Evolutionary conservation across 768 basidiomycete species (phyloP).

Genomic region (Phaeolepiota aurea): DNA sequence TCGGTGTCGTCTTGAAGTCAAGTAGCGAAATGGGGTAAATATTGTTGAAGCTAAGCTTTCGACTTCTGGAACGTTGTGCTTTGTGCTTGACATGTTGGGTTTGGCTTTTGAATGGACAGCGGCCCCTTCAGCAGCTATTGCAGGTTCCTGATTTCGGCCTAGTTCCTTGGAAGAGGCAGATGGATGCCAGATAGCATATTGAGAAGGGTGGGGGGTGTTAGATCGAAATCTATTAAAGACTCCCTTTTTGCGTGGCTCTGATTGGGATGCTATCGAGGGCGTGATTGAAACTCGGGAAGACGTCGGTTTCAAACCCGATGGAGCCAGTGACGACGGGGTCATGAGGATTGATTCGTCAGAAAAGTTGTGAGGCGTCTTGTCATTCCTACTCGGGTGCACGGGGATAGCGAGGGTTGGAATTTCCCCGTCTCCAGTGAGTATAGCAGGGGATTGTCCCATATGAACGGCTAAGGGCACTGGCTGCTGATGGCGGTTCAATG

Average conservation of each 20-base stretch:
- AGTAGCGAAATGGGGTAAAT: slow-evolving; percentile 56
- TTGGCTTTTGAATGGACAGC: neutral
- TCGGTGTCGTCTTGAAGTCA: slow-evolving; percentile 49
- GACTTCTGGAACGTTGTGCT: slow-evolving; percentile 20
- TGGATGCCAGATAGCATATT: slow-evolving; percentile 18
- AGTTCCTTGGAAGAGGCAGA: slow-evolving; percentile 9
- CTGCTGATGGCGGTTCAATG: too few relatives aligned
- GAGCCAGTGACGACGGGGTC: slow-evolving; percentile 60
- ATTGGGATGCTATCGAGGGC: slow-evolving; percentile 29
- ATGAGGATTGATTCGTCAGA: slow-evolving; percentile 48
- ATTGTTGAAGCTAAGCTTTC: slow-evolving; percentile 36
- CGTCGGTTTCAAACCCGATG: slow-evolving; percentile 34
- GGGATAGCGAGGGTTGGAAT: neutral
- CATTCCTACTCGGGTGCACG: neutral
- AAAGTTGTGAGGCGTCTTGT: slow-evolving; percentile 19
- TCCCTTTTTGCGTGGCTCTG: slow-evolving; percentile 27
- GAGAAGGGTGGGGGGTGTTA: slow-evolving; percentile 12
- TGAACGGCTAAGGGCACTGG: too few relatives aligned
- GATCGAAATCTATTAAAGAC: slow-evolving; percentile 28
- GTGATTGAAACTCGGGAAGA: slow-evolving; percentile 29
- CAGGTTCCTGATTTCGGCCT: slow-evolving; percentile 6
- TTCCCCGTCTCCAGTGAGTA: too few relatives aligned
- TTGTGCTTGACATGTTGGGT: slow-evolving; percentile 21
- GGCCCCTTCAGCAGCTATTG: too few relatives aligned
- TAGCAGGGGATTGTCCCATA: too few relatives aligned